phyloP scores from a whole-genome alignment of 345 rosid genomes.

The Geranium brycei region DNA sequence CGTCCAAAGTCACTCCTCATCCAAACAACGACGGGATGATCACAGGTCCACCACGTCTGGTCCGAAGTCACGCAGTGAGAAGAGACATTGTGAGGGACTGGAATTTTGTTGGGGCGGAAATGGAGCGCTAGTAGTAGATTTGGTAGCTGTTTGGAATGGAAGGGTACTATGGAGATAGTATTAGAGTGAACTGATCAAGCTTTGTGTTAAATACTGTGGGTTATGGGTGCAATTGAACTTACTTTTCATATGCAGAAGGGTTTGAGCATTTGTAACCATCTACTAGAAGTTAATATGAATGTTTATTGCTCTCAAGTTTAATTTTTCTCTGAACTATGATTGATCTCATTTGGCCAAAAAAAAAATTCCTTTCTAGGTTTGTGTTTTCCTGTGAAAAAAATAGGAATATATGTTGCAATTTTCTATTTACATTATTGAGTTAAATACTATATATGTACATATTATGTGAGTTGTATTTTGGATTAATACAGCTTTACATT shows the following conservation, averaged over 20 bases:
- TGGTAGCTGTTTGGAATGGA: neutral
- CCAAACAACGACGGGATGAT: constrained; percentile 38
- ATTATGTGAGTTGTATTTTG: no score
- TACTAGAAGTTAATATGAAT: neutral
- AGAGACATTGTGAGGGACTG: constrained; percentile 94
- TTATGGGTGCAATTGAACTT: neutral
- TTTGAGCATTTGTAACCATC: neutral
- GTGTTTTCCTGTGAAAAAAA: no score
- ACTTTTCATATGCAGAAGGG: neutral
- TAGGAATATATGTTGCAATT: no score
- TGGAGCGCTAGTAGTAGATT: constrained; percentile 28
- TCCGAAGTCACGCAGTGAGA: constrained; percentile 75
- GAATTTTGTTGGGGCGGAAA: constrained; percentile 60
- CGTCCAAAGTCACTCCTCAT: constrained; percentile 88
- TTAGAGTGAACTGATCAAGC: neutral
- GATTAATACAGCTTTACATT: no score
- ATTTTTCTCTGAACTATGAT: no score
- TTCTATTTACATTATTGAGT: no score
- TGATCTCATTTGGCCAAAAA: no score
- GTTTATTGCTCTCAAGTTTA: no score
- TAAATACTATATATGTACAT: no score
- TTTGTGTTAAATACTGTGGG: neutral
- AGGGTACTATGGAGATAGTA: neutral
- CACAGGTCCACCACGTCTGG: constrained; percentile 61
- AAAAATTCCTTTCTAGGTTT: no score